Base-by-base conservation (phyloP, 306 rosid genomes). In the Betula pendula region DNA sequence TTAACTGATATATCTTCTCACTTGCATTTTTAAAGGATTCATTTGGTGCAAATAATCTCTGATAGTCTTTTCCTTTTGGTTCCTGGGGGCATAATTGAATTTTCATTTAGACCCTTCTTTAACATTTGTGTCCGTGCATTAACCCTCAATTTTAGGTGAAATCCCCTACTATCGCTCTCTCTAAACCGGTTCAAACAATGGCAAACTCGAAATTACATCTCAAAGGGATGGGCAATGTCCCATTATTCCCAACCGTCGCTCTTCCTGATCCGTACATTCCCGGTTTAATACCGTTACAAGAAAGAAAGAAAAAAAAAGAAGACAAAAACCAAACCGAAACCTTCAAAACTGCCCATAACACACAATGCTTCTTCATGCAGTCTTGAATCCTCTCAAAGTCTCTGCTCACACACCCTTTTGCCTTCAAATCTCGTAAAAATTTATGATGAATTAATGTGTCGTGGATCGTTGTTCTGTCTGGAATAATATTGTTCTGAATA, bases 191-290 rank as follows among this genome's bases (percentile, higher is more conserved):
- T 43, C 49, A 5, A 15, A 12, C 51, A 27, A 74, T 70, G 72
- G 72, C 40, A 51, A 55, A 77, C 63, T 58, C 78, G 52, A 76
- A 77, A 81, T 70, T 81, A 74, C 79, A 49, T 13, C 70, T 42
- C 8, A 13, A 17, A 14, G 16, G 29, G 40, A 75, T 27, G 74
- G 68, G 60, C 67, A 66, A 65, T 75, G 55, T 83, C 60, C 75
- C 58, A 22, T 4, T 1, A 10, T 58, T 58, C 58, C 69, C 71
- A 24, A 71, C 76, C 76, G 82, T 47, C 73, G 67, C 66, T 79
- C 73, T 82, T 83, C 81, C 84, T 85, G 80, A 84, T 79, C 85
- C 89, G 38, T 75, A 65, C 89, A 74, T 79, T 82, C 77, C 66
- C 70, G 77, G 50, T 62, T 69, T 56, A 74, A 49, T 68, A 72